A percentile compares a stretch with the other conserved stretches of the same genome.
phyloP scores from a whole-genome alignment of 768 basidiomycete species.

The Serendipita sp. region DNA sequence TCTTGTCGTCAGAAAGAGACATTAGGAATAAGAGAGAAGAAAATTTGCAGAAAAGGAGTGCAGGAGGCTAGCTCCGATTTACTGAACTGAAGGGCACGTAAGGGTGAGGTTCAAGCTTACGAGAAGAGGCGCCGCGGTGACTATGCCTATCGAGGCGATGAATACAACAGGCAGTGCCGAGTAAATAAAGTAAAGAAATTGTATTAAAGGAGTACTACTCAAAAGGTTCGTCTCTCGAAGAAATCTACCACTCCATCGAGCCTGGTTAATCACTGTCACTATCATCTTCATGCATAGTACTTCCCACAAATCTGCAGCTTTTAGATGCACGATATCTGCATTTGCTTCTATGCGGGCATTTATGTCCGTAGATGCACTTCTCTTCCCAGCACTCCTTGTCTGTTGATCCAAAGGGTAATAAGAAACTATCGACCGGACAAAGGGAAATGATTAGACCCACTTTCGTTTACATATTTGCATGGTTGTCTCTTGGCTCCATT shows the following conservation, averaged over 20 bases:
- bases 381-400: neutral
- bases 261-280: neutral
- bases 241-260: no score
- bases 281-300: neutral
- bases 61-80: neutral
- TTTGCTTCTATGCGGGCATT: neutral
- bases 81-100: neutral
- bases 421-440: neutral
- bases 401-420: neutral
- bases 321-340: neutral
- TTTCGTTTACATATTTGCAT: neutral
- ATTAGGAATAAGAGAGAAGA: neutral
- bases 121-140: no score
- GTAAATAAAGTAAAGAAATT: no score
- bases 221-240: no score
- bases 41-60: neutral
- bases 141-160: no score
- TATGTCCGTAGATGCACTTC: neutral
- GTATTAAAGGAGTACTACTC: no score
- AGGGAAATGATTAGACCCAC: neutral
- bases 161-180: no score
- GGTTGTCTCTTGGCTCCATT: neutral
- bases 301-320: neutral
- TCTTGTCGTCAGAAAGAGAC: neutral
- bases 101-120: no score